Conservation (phyloP, 2,329 filamentous ascomycete genomes). For the Fusarium albidum region DNA sequence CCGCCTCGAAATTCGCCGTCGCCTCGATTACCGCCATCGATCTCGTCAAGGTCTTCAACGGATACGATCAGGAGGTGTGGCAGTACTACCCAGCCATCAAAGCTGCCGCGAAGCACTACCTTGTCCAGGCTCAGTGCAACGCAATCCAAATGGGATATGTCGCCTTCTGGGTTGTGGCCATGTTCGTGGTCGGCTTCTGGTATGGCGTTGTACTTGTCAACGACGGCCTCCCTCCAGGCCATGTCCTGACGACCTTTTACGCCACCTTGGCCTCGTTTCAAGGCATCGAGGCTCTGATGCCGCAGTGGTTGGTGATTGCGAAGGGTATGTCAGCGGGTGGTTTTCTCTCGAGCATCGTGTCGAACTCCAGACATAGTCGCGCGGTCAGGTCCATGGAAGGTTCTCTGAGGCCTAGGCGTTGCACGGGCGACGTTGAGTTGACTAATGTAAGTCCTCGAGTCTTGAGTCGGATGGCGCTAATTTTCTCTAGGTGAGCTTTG, state of each 20-base stretch:
- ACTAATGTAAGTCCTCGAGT: constrained; percentile 61
- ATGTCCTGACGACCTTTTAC: constrained; percentile 87
- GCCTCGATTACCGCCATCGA: constrained; percentile 80
- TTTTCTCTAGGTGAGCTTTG: constrained; percentile 72
- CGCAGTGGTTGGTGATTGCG: constrained; percentile 78
- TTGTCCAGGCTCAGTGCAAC: constrained; percentile 72
- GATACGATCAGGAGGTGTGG: constrained; percentile 72
- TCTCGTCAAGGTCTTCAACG: constrained; percentile 86
- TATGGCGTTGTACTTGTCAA: constrained; percentile 78
- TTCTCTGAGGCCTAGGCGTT: constrained; percentile 49
- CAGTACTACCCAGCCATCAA: constrained; percentile 69
- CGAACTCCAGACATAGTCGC: constrained; percentile 27
- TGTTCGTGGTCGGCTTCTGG: constrained; percentile 93
- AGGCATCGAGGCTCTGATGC: constrained; percentile 75
- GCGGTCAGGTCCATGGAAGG: constrained; percentile 6
- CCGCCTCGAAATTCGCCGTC: constrained; percentile 75
- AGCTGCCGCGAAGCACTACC: constrained; percentile 68
- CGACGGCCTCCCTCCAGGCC: constrained; percentile 66
- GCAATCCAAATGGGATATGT: constrained; percentile 77
- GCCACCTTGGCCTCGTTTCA: constrained; percentile 79
- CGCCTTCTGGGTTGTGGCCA: constrained; percentile 75
- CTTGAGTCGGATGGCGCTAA: constrained; percentile 18
- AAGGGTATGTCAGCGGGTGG: constrained; percentile 81
- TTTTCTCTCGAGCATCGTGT: constrained; percentile 61
- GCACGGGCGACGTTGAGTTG: constrained; percentile 74